These are phyloP conservation scores for Sugiyamaella floridensis DNA, from an alignment of 805 yeast genomes.

Conservation along the genomic window DNA sequence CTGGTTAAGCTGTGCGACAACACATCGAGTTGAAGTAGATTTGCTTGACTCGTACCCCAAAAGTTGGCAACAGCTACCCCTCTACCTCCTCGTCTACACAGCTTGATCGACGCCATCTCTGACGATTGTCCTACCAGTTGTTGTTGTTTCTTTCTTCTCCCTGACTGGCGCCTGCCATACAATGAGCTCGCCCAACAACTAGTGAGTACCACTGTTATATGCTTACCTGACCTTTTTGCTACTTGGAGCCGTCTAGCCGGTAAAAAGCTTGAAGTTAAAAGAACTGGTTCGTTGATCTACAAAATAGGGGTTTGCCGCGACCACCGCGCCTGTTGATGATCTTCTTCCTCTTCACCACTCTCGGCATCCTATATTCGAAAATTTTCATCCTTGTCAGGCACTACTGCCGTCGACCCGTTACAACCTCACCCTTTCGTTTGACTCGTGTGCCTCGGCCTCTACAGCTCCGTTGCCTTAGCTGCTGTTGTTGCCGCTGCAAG, in stretches of 20 bases:
- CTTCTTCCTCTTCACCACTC: not conserved
- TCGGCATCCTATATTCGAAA: not conserved
- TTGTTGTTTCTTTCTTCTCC: not conserved
- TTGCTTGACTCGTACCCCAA: too few relatives aligned
- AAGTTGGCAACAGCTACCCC: not conserved
- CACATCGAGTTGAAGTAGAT: too few relatives aligned
- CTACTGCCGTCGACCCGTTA: too few relatives aligned
- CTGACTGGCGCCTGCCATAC: not conserved
- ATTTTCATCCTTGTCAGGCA: too few relatives aligned
- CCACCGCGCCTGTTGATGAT: not conserved
- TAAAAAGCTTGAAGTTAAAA: not conserved
- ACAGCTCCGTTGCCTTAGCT: not conserved
- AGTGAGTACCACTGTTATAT: not conserved
- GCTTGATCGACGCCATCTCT: too few relatives aligned
- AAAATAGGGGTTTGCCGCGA: not conserved
- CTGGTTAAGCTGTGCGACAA: too few relatives aligned
- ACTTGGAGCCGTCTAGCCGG: not conserved
- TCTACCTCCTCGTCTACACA: not conserved
- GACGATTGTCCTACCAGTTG: not conserved
- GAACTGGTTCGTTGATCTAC: not conserved
- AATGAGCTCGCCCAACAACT: not conserved
- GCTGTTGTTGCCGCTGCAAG: not conserved
- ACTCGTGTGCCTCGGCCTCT: not conserved
- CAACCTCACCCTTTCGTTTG: not conserved
- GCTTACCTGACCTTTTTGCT: not conserved